Evolutionary conservation across 2,329 filamentous ascomycete species (phyloP).

Genomic region (Botrytis pseudocinerea): DNA sequence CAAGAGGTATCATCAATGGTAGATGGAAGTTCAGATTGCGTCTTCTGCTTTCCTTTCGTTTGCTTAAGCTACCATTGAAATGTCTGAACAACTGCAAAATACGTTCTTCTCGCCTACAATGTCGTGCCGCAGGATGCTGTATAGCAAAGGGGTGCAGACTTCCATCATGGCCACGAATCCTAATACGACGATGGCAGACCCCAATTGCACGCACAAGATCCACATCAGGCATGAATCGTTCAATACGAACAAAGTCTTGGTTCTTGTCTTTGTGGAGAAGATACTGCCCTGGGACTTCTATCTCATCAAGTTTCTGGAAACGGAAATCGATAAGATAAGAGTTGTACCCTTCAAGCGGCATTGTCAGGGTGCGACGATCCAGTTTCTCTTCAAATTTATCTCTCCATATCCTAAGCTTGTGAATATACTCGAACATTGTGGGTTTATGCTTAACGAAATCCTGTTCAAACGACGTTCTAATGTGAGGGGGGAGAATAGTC

Average conservation of each 20-base stretch:
- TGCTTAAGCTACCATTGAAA: conserved; percentile 87
- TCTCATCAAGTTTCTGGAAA: conserved; percentile 97
- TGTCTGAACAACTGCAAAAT: conserved; percentile 96
- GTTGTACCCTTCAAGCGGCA: conserved; percentile 74
- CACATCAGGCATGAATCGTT: conserved; percentile 92
- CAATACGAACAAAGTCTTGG: conserved; percentile 95
- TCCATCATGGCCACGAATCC: conserved; percentile 95
- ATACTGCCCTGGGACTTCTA: conserved; percentile 97
- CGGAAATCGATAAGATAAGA: conserved; percentile 94
- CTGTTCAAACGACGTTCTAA: conserved; percentile 93
- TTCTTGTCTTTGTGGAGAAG: conserved; percentile 98
- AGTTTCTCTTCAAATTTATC: conserved; percentile 98
- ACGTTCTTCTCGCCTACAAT: conserved; percentile 90
- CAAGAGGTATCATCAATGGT: conserved; percentile 91
- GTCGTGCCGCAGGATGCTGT: conserved; percentile 89
- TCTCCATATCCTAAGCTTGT: conserved; percentile 92
- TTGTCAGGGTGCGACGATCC: conserved; percentile 62
- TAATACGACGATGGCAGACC: conserved; percentile 87
- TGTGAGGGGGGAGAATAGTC: conserved; percentile 90
- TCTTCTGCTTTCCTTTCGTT: conserved; percentile 92
- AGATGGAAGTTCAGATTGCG: conserved; percentile 95
- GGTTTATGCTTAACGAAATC: conserved; percentile 96
- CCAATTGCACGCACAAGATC: conserved; percentile 89
- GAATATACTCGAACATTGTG: conserved; percentile 98
- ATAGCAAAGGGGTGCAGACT: conserved; percentile 96